A percentile compares a stretch with the other conserved stretches of the same genome.
These are phyloP conservation scores for Furculomyces boomerangus DNA, from an alignment of 371 early-diverging fungal genomes.

Conservation along the genomic window DNA sequence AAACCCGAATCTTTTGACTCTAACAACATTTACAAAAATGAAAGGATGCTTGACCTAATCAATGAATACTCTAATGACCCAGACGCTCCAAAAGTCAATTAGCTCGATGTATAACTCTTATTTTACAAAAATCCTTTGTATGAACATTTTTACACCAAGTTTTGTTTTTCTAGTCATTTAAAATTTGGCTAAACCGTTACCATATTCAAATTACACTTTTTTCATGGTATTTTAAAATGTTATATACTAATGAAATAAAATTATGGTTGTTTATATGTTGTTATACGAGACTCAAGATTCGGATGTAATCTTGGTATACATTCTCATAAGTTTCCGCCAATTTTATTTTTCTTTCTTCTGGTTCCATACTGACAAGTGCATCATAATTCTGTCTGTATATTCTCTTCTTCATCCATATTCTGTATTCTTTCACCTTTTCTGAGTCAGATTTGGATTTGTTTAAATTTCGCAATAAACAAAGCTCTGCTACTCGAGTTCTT, in stretches of 20 bases:
- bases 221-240: too few relatives aligned
- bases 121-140: too few relatives aligned
- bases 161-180: too few relatives aligned
- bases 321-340: constrained; percentile 50
- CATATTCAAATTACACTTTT: too few relatives aligned
- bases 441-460: constrained; percentile 27
- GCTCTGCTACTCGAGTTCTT: constrained; percentile 56
- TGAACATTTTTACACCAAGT: too few relatives aligned
- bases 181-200: too few relatives aligned
- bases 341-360: constrained; percentile 42
- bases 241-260: too few relatives aligned
- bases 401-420: constrained; percentile 65
- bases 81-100: constrained; percentile 26
- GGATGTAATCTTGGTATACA: constrained; percentile 62
- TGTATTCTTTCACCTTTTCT: constrained; percentile 31
- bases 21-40: too few relatives aligned
- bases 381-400: constrained; percentile 63
- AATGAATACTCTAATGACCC: constrained; percentile 56
- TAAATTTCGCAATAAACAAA: constrained; percentile 39
- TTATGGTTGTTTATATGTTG: too few relatives aligned
- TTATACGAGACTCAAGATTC: constrained; percentile 39
- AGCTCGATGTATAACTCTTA: too few relatives aligned
- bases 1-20: too few relatives aligned
- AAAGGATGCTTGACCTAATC: constrained; percentile 59
- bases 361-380: constrained; percentile 37